Conservation (phyloP, 306 rosid genomes). For the Albizia julibrissin region DNA sequence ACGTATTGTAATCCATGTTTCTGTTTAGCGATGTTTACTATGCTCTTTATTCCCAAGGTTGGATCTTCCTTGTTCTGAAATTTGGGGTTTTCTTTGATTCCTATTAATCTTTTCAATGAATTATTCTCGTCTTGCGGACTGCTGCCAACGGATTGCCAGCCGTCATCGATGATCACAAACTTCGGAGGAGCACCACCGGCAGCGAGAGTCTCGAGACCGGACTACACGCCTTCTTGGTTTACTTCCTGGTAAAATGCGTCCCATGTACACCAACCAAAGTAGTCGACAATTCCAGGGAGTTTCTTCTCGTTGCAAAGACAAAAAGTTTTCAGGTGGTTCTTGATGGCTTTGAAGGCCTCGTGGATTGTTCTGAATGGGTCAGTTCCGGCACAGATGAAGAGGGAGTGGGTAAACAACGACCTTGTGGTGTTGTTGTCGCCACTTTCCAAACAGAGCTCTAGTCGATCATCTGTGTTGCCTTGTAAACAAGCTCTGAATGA, state of each 20-base stretch:
- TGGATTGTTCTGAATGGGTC: conserved; percentile 71
- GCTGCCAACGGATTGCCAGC: conserved; percentile 76
- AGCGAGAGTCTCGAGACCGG: conserved; percentile 60
- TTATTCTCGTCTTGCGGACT: conserved; percentile 32
- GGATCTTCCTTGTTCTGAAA: conserved; percentile 63
- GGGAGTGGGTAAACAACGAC: conserved; percentile 62
- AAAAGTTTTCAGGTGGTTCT: conserved; percentile 62
- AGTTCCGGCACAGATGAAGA: conserved; percentile 62
- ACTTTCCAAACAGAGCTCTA: conserved; percentile 87
- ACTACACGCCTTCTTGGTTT: conserved; percentile 80
- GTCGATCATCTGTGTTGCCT: conserved; percentile 55
- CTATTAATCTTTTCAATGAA: conserved; percentile 53
- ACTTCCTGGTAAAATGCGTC: conserved; percentile 91
- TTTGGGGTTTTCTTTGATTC: conserved; percentile 70
- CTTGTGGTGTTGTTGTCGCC: conserved; percentile 67
- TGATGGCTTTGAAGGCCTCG: conserved; percentile 61
- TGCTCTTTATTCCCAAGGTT: conserved; percentile 54
- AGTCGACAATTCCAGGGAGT: conserved; percentile 69
- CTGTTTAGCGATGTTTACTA: conserved; percentile 65
- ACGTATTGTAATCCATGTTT: conserved; percentile 66
- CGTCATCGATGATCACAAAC: conserved; percentile 89
- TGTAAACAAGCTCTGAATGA: conserved; percentile 77
- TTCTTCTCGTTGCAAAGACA: conserved; percentile 85
- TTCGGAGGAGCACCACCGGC: conserved; percentile 77
- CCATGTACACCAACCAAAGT: conserved; percentile 96